A percentile compares a stretch with the other conserved stretches of the same genome.
Conservation (phyloP, 2,329 filamentous ascomycete genomes). For the Ilyonectria sp. region DNA sequence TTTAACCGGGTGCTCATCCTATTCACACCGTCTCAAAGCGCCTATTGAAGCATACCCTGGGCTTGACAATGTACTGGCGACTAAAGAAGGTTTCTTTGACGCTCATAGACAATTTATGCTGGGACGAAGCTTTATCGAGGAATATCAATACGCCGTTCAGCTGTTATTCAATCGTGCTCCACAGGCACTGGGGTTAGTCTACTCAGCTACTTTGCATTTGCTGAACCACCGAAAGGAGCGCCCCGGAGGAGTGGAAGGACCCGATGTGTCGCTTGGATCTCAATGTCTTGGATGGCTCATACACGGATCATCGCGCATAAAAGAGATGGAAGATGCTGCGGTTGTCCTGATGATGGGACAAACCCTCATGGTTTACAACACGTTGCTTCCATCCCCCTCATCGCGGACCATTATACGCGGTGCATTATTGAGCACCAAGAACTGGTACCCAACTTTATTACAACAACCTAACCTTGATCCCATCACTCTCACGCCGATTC, state of each 20-base stretch:
- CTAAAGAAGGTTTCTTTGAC: slow-evolving; percentile 23
- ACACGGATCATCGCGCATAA: not conserved
- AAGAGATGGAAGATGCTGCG: slow-evolving; percentile 8
- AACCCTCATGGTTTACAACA: slow-evolving; percentile 28
- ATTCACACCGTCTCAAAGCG: too few relatives aligned
- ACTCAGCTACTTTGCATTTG: slow-evolving; percentile 21
- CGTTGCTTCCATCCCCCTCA: slow-evolving; percentile 7
- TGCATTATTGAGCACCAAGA: slow-evolving; percentile 15
- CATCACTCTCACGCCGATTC: slow-evolving; percentile 29
- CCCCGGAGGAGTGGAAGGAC: not conserved
- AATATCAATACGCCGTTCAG: slow-evolving; percentile 16
- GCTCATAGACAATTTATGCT: slow-evolving; percentile 31
- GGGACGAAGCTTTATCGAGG: slow-evolving; percentile 10
- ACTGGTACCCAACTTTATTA: slow-evolving; percentile 26
- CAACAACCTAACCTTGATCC: slow-evolving; percentile 23
- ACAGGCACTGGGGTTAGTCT: slow-evolving; percentile 11
- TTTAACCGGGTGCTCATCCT: not conserved
- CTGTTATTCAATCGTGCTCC: slow-evolving; percentile 15
- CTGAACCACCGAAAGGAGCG: slow-evolving; percentile 7
- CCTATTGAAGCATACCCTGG: not conserved
- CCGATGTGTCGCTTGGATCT: slow-evolving; percentile 1
- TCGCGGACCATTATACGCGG: slow-evolving; percentile 23
- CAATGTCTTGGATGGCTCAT: slow-evolving; percentile 20
- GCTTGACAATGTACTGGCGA: not conserved
- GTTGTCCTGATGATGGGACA: slow-evolving; percentile 26